These are phyloP conservation scores for Salix dunnii DNA, from an alignment of 345 rosid species.

Conservation along the genomic window DNA sequence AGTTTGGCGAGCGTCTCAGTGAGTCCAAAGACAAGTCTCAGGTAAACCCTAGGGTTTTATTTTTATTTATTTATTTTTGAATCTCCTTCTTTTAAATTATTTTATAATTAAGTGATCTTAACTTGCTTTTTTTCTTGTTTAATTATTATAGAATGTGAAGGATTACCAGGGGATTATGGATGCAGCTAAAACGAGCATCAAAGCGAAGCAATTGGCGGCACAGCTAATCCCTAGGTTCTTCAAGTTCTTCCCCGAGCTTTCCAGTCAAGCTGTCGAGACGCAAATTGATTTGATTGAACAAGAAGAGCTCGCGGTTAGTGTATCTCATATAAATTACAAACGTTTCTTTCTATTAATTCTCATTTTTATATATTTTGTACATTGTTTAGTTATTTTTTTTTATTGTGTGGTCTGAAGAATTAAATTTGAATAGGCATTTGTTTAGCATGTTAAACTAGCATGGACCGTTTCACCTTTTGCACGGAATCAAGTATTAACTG, in stretches of 20 bases:
- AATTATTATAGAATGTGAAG: slow-evolving; percentile 52
- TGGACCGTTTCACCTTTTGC: neutral
- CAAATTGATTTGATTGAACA: slow-evolving; percentile 89
- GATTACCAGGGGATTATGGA: slow-evolving; percentile 88
- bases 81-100: neutral
- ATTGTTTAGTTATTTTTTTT: neutral
- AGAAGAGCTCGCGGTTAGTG: slow-evolving; percentile 84
- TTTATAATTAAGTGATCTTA: neutral
- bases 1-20: slow-evolving; percentile 90
- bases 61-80: neutral
- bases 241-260: slow-evolving; percentile 86
- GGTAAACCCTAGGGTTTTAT: slow-evolving; percentile 45
- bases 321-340: no score
- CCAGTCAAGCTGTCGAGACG: slow-evolving; percentile 60
- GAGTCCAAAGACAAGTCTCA: slow-evolving; percentile 94
- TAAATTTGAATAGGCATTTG: neutral
- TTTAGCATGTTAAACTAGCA: neutral
- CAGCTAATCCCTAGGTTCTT: slow-evolving; percentile 98
- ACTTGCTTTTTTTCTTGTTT: neutral
- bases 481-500: neutral
- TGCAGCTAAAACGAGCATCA: slow-evolving; percentile 65
- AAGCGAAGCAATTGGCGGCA: slow-evolving; percentile 92
- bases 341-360: neutral
- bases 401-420: neutral
- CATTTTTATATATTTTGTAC: neutral